Evolutionary conservation across 495 filamentous ascomycete species (phyloP), one percentile per base, ranked within the genome.

Genomic region (Bacidia gigantensis): DNA sequence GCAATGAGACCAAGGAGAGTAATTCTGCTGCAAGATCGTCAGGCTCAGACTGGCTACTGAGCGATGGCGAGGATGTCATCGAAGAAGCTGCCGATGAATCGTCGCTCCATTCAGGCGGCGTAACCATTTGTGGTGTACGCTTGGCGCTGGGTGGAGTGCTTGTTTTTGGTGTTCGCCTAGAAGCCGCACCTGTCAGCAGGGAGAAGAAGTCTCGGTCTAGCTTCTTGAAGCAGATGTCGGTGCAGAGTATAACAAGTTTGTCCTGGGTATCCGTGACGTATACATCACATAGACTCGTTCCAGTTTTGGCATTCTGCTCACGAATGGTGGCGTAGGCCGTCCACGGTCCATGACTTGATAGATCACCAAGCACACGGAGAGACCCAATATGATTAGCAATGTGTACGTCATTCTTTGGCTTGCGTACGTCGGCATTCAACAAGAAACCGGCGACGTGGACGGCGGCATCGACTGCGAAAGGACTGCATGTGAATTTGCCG

Each of bases 381-480:
- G 65, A 2, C 71, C 73, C 50, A 76, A 72, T 70, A 79, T 81
- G n/a, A 76, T 75, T 61, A 81, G 76, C 21, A 72, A 76, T 49
- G 83, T 75, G 61, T 71, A 83, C 40, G 78, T 74, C 52, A 75
- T 74, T 69, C 3, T 41, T n/a, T 18, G 75, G 46, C 26, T 51
- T 51, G 12, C n/a, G n/a, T 0, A 22, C 20, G 24, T 56, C 21
- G 3, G 21, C 40, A 23, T 56, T 56, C n/a, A 56, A 14, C 7
- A 59, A 54, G 12, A 90, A 89, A n/a, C 86, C 85, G 9, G 82
- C 23, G 10, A 56, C 11, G 38, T 83, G 77, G 55, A 72, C 73
- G 42, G 75, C 55, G 39, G 76, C 80, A 61, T 87, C 84, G 42
- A 85, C 83, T 72, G 78, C 84, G 63, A 80, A 82, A 1, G 84